A percentile compares a stretch with the other conserved stretches of the same genome.
These are phyloP conservation scores for Lotmaria passim DNA, from an alignment of 208 protist species.

Conservation along the genomic window DNA sequence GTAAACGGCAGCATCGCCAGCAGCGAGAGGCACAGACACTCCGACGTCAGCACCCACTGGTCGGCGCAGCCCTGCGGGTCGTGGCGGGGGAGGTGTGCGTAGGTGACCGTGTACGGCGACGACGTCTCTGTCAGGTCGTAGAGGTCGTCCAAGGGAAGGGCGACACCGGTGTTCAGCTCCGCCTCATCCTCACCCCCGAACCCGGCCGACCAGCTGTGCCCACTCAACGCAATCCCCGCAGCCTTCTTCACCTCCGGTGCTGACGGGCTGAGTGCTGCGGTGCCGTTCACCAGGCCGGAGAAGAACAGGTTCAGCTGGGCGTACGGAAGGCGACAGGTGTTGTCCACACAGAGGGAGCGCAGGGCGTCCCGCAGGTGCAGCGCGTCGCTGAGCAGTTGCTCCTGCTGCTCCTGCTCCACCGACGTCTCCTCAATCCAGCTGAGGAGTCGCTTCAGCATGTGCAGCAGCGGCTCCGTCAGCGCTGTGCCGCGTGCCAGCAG, in stretches of 20 bases:
- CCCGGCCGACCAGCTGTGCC: constrained; percentile 14
- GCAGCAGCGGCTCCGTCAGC: constrained; percentile 47
- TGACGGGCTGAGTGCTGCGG: constrained; percentile 6
- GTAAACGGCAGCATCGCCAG: constrained; percentile 36
- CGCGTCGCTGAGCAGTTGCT: constrained; percentile 49
- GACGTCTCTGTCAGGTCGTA: not conserved
- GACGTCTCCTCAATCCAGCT: constrained; percentile 43
- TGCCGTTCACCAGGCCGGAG: constrained; percentile 37
- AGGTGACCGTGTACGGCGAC: constrained; percentile 16
- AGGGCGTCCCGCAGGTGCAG: constrained; percentile 67
- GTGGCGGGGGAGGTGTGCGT: constrained; percentile 20
- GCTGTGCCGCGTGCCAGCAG: constrained; percentile 53
- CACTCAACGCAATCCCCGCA: constrained; percentile 2
- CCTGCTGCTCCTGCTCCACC: constrained; percentile 35
- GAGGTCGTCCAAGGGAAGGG: constrained; percentile 1
- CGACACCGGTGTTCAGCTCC: not conserved
- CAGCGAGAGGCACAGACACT: constrained; percentile 34
- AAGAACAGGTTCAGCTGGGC: constrained; percentile 43
- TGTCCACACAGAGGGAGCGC: constrained; percentile 55
- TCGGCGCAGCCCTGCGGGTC: constrained; percentile 26
- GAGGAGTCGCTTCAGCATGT: constrained; percentile 36
- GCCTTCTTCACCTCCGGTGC: constrained; percentile 17
- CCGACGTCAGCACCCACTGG: constrained; percentile 36
- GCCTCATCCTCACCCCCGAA: constrained; percentile 9
- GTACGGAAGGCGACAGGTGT: constrained; percentile 34